These are phyloP conservation scores for Hypoxylon sp. DNA, from an alignment of 2,329 filamentous ascomycete genomes.

Conservation along the genomic window DNA sequence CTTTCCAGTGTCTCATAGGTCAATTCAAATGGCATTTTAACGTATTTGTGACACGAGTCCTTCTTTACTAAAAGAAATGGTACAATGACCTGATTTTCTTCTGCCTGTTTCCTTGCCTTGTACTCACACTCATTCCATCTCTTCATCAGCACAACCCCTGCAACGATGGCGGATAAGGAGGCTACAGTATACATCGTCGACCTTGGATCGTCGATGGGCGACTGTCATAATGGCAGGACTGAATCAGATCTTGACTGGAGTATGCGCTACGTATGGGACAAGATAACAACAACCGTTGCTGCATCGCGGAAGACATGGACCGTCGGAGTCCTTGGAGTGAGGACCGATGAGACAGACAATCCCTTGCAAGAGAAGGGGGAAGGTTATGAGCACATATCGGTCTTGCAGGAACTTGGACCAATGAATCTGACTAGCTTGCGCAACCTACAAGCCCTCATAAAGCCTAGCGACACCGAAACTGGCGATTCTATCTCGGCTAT, in stretches of 20 bases:
- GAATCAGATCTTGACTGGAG: constrained; percentile 90
- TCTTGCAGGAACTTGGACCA: constrained; percentile 77
- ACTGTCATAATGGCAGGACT: constrained; percentile 76
- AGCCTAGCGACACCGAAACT: constrained; percentile 74
- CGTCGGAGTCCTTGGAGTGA: constrained; percentile 85
- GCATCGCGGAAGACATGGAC: constrained; percentile 79
- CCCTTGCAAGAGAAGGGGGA: constrained; percentile 76
- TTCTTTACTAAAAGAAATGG: background rate
- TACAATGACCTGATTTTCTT: constrained; percentile 8
- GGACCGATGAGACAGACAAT: constrained; percentile 83
- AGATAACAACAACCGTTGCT: constrained; percentile 80
- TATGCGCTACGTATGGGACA: constrained; percentile 96
- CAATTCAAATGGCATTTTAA: constrained; percentile 18
- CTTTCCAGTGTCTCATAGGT: constrained; percentile 9
- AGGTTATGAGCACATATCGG: constrained; percentile 84
- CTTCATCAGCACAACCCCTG: constrained; percentile 1
- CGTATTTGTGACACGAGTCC: background rate
- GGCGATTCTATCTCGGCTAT: constrained; percentile 93
- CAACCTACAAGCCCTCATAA: constrained; percentile 73
- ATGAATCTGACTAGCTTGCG: constrained; percentile 78
- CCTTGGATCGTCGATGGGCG: constrained; percentile 86
- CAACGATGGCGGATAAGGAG: constrained; percentile 89
- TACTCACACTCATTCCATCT: constrained; percentile 12
- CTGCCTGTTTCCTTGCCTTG: constrained; percentile 11
- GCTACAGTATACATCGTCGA: constrained; percentile 94